Percentiles rank a stretch among this genome's conserved stretches.
These are phyloP conservation scores for Leucogyrophana mollusca DNA, from an alignment of 768 basidiomycete species.

Conservation along the genomic window DNA sequence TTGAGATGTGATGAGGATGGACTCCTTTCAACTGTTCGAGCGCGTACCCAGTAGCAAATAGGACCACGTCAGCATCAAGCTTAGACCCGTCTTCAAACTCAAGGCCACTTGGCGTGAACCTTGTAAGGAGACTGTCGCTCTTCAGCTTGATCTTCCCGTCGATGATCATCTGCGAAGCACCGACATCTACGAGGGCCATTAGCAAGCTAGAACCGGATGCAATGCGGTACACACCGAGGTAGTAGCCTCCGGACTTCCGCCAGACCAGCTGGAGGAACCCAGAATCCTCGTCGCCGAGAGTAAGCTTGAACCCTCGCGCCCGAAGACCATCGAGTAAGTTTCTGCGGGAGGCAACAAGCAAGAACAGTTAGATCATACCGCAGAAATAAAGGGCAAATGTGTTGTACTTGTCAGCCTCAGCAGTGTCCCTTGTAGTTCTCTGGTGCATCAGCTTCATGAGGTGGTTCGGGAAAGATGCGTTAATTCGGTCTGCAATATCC, in stretches of 20 bases:
- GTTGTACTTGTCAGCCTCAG: conserved; percentile 48
- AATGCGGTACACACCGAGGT: conserved; percentile 48
- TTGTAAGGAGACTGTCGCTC: conserved; percentile 39
- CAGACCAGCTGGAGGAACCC: conserved; percentile 40
- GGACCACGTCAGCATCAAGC: conserved; percentile 50
- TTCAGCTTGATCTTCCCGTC: conserved; percentile 43
- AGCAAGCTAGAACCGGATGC: neutral
- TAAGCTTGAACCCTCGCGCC: conserved; percentile 45
- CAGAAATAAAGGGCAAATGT: no score
- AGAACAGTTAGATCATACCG: no score
- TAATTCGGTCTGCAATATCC: conserved; percentile 51
- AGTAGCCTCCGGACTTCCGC: conserved; percentile 54
- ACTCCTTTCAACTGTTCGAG: neutral
- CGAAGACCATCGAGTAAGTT: conserved; percentile 39
- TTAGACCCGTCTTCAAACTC: conserved; percentile 47
- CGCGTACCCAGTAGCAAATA: conserved; percentile 61
- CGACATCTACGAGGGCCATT: conserved; percentile 17
- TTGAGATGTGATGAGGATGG: neutral
- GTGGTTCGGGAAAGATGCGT: conserved; percentile 44
- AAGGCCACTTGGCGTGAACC: conserved; percentile 42
- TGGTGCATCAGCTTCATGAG: conserved; percentile 28
- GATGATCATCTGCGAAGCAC: conserved; percentile 34
- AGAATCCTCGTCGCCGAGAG: conserved; percentile 38
- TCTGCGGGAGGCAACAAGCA: no score
- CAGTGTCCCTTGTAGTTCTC: conserved; percentile 34